Base-by-base conservation (phyloP, 169 alveolate genomes). In the Cyclospora cayetanensis region DNA sequence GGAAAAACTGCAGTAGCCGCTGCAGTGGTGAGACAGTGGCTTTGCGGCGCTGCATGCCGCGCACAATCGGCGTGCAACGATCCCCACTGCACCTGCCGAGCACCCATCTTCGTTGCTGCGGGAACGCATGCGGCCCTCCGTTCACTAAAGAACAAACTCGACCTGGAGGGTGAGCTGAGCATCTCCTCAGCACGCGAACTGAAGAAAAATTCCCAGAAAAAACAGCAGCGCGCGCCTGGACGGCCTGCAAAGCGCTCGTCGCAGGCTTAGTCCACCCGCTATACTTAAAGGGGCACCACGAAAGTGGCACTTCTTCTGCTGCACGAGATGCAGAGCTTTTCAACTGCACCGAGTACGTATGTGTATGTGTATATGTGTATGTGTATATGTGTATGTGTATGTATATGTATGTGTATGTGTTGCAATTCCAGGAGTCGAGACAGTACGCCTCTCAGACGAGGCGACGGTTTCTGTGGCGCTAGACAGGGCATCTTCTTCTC, bases 121-220 rank as follows among this genome's bases (percentile, higher is more conserved):
- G 89, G 89, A 35, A 80, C 89, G 31, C 89, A 80, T 35, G 89
- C 89, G 63, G 89, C 89, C 37, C 74, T 80, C n/a, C 89, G 89
- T 25, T 80, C 89, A 31, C 76, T 80, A 20, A 46, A 80, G 72
- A 80, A 80, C 50, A 80, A 80, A 42, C 89, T 80, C 18, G 74
- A 80, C 52, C 74, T 50, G 27, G 89, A 80, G 37, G 89, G 89
- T 80, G 52, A n/a, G n/a, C n/a, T n/a, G n/a, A n/a, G n/a, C n/a
- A n/a, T n/a, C n/a, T n/a, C n/a, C n/a, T n/a, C n/a, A n/a, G n/a
- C n/a, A n/a, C n/a, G n/a, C n/a, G n/a, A n/a, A n/a, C n/a, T n/a
- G n/a, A n/a, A n/a, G n/a, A n/a, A n/a, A n/a, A n/a, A n/a, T n/a
- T n/a, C n/a, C n/a, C n/a, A n/a, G n/a, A n/a, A n/a, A n/a, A n/a